phyloP scores from a whole-genome alignment of 2,329 filamentous ascomycete species.

The Thelonectria olida region DNA sequence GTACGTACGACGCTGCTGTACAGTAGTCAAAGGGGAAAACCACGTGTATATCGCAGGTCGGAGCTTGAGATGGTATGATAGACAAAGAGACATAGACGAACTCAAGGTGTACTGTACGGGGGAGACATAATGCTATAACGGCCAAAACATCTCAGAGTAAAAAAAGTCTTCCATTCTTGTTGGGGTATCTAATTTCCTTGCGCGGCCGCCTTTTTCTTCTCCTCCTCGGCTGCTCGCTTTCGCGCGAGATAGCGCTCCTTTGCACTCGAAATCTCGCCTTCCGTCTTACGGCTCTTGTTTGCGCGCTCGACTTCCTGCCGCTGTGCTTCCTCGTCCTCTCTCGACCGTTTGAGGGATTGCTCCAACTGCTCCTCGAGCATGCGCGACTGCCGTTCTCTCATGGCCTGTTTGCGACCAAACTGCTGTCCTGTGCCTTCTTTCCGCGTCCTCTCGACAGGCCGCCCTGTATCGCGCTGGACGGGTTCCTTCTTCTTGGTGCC shows the following conservation, averaged over 20 bases:
- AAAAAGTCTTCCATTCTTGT: conserved; percentile 29
- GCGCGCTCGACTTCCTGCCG: conserved; percentile 69
- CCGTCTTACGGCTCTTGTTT: conserved; percentile 81
- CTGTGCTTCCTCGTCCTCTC: conserved; percentile 75
- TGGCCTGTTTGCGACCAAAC: conserved; percentile 67
- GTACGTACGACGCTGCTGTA: not conserved
- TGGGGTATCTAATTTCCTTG: conserved; percentile 45
- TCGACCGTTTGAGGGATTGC: conserved; percentile 74
- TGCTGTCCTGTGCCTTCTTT: conserved; percentile 53
- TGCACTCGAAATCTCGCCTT: conserved; percentile 77
- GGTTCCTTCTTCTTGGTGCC: conserved; percentile 67
- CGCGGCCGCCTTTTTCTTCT: conserved; percentile 60
- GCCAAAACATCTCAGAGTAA: conserved; percentile 23
- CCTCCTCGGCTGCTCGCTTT: conserved; percentile 78
- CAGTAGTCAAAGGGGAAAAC: not conserved
- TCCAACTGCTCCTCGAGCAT: conserved; percentile 85
- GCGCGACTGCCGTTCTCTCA: conserved; percentile 78
- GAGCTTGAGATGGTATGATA: conserved; percentile 21
- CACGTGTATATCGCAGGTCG: conserved; percentile 19
- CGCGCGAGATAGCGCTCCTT: conserved; percentile 82
- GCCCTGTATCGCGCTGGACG: conserved; percentile 34
- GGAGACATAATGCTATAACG: conserved; percentile 28
- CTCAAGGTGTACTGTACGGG: conserved; percentile 14
- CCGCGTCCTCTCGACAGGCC: conserved; percentile 41
- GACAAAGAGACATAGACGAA: conserved; percentile 31